Percentiles rank a stretch among this genome's conserved stretches.
phyloP scores from a whole-genome alignment of 371 early-diverging fungal species.

The Neoconidiobolus thromboides region DNA sequence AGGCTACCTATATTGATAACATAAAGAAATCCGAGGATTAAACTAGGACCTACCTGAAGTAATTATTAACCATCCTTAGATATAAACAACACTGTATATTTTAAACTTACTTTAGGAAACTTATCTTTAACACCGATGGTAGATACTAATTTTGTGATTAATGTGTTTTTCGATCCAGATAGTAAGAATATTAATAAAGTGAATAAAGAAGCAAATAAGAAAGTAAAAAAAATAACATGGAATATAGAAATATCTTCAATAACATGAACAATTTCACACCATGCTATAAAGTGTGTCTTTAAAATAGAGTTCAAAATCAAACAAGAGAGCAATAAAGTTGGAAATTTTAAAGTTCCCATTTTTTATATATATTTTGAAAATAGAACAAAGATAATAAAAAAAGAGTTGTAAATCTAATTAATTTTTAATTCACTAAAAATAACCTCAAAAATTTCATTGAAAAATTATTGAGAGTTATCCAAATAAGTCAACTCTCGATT shows the following conservation, averaged over 20 bases:
- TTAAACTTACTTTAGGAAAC: constrained; percentile 1
- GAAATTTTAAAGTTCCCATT: neutral
- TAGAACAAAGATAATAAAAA: no score
- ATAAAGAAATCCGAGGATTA: neutral
- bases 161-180: neutral
- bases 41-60: neutral
- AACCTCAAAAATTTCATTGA: no score
- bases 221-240: neutral
- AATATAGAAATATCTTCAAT: neutral
- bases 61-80: neutral
- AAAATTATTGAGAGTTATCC: no score
- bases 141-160: neutral
- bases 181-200: neutral
- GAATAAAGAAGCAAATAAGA: neutral
- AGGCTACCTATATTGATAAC: neutral
- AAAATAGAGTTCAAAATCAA: neutral
- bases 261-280: neutral
- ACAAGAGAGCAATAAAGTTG: neutral
- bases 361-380: no score
- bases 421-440: no score
- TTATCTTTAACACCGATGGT: neutral
- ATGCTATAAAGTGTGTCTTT: neutral
- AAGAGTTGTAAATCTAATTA: no score
- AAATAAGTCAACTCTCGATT: no score
- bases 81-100: neutral